These are phyloP conservation scores for Bryoglossum gracile DNA, from an alignment of 495 filamentous ascomycete species.

Conservation along the genomic window DNA sequence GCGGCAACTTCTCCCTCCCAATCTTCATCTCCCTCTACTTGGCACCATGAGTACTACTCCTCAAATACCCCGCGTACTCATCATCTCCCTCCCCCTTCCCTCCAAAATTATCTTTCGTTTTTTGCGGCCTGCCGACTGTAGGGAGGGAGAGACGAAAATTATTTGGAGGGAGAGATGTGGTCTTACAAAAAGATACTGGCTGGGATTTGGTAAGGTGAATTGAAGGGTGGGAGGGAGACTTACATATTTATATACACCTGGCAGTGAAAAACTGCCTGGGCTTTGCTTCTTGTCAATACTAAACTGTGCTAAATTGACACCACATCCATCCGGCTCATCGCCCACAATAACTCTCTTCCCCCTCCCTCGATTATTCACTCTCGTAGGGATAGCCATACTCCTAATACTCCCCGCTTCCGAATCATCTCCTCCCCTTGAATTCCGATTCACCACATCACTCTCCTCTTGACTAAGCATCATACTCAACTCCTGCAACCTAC, in stretches of 20 bases:
- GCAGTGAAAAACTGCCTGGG: neutral
- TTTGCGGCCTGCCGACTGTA: no score
- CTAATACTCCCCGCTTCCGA: neutral
- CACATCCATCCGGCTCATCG: neutral
- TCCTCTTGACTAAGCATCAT: constrained; percentile 53
- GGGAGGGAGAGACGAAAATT: constrained; percentile 55
- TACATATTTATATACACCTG: constrained; percentile 14
- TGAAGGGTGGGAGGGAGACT: neutral
- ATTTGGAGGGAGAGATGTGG: constrained; percentile 56
- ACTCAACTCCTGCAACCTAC: constrained; percentile 49
- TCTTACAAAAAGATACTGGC: constrained; percentile 53
- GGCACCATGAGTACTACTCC: no score
- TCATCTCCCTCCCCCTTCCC: no score
- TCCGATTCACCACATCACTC: constrained; percentile 28
- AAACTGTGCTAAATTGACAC: constrained; percentile 2
- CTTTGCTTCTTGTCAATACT: neutral
- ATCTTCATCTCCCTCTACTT: no score
- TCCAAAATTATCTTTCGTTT: no score
- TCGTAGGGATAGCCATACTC: neutral
- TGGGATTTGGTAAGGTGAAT: neutral
- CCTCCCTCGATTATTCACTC: constrained; percentile 1
- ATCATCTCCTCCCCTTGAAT: constrained; percentile 4
- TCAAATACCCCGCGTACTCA: no score
- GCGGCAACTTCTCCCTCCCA: no score
- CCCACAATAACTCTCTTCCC: constrained; percentile 8